Base-by-base conservation (phyloP, 1,284 basidiomycete species). In the Melampsora larici-populina region DNA sequence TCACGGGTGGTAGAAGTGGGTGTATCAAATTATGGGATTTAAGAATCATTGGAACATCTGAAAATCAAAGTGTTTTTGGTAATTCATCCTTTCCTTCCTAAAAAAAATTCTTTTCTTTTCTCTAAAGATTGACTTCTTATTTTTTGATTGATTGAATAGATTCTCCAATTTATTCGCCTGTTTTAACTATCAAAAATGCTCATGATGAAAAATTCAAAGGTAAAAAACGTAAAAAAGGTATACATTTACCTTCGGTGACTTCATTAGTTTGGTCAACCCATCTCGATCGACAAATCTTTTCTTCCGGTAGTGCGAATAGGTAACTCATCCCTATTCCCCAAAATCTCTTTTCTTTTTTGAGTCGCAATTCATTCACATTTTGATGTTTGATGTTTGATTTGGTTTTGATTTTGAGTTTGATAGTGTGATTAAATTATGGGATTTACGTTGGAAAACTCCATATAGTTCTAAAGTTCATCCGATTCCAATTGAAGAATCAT, bases 11-110 rank as follows among this genome's bases (percentile, higher is more conserved):
- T 60, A 43, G 58, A 6, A 65, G 68, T 43, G 73, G 73, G 26
- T 43, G 48, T 55, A 76, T 76, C 65, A 76, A 76, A n/a, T 43
- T 76, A 26, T 76, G 73, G 73, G 73, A 76, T 62, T 51, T 68
- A n/a, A 55, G 65, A 46, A 60, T 62, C 36, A 40, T 67, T 60
- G 73, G 65, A 43, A 21, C 31, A 7, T 51, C 51, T 43, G 7
- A 11, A 18, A 51, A 68, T 15, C 51, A 67, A 58, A 49, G 65
- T 76, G 26, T 55, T 63, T 68, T 48, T 13, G 21, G 40, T 33
- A 18, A 18, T 3, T 49, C 51, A 58, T 43, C 46, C 26, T 13
- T 49, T 49, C 6, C 24, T 69, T 36, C 43, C 6, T 55, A 21
- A n/a, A 49, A 21, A 9, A 36, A 24, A 21, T 13, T 36, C 33